phyloP scores from a whole-genome alignment of 2,329 filamentous ascomycete species.

The Neoascochyta sp. region DNA sequence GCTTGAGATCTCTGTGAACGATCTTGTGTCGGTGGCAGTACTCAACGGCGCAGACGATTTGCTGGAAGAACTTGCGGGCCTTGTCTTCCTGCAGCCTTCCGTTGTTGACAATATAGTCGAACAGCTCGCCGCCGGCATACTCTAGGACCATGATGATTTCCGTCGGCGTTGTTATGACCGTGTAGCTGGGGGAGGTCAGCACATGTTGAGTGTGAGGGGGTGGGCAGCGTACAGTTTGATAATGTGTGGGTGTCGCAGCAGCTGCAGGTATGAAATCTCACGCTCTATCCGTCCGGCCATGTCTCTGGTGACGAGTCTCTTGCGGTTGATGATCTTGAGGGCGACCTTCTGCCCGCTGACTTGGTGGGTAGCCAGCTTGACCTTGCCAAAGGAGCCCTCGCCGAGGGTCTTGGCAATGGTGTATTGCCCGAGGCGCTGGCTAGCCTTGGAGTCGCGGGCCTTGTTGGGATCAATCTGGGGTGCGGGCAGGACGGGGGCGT shows the following conservation, averaged over 20 bases:
- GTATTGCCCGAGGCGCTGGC: slow-evolving; percentile 88
- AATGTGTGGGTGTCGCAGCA: slow-evolving; percentile 94
- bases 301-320: slow-evolving; percentile 92
- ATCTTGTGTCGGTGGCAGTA: slow-evolving; percentile 99
- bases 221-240: slow-evolving; percentile 91
- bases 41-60: slow-evolving; percentile 97
- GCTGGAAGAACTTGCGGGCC: slow-evolving; percentile 97
- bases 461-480: slow-evolving; percentile 38
- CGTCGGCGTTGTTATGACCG: slow-evolving; percentile 87
- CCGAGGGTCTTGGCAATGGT: slow-evolving; percentile 85
- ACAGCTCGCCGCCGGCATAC: slow-evolving; percentile 92
- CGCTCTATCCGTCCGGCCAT: slow-evolving; percentile 97
- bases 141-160: slow-evolving; percentile 99
- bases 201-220: no score
- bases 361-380: slow-evolving; percentile 91
- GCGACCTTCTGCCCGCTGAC: slow-evolving; percentile 93
- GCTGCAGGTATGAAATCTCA: slow-evolving; percentile 95
- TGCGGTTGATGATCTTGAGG: slow-evolving; percentile 94
- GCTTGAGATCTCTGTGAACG: slow-evolving; percentile 94
- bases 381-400: slow-evolving; percentile 97
- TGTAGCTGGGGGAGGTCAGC: slow-evolving; percentile 59
- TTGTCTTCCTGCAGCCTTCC: slow-evolving; percentile 87
- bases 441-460: slow-evolving; percentile 57
- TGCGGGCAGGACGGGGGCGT: slow-evolving; percentile 19
- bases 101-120: slow-evolving; percentile 96